These are phyloP conservation scores for Talaromyces adpressus DNA, from an alignment of 495 filamentous ascomycete species.

Conservation along the genomic window DNA sequence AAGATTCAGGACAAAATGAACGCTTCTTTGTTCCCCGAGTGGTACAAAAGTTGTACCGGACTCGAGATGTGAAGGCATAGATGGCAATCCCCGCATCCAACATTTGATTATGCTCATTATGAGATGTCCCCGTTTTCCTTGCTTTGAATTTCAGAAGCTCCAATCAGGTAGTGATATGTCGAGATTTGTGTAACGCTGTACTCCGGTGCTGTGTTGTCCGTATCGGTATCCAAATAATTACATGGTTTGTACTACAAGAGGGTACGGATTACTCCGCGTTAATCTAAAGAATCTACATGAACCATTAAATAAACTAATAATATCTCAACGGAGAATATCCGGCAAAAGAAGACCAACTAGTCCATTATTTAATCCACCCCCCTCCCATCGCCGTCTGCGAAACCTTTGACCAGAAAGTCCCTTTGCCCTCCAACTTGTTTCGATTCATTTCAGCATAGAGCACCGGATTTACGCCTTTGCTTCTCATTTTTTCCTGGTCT, in stretches of 20 bases:
- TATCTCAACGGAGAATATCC: not conserved
- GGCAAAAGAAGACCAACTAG: not conserved
- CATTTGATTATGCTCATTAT: not conserved
- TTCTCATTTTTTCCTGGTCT: no score
- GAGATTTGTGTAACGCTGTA: not conserved
- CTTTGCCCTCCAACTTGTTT: constrained; percentile 11
- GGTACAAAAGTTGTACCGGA: not conserved
- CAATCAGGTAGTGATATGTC: not conserved
- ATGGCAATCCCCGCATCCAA: not conserved
- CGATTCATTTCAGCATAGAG: no score
- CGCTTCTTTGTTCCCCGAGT: not conserved
- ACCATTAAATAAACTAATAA: not conserved
- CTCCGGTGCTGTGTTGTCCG: not conserved
- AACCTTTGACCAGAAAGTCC: constrained; percentile 16
- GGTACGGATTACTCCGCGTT: not conserved
- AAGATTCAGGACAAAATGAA: not conserved
- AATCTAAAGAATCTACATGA: not conserved
- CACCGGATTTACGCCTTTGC: no score
- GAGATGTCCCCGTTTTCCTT: not conserved
- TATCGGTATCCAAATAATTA: not conserved
- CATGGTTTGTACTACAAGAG: not conserved
- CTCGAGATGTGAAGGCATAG: not conserved
- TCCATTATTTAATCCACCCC: constrained; percentile 16
- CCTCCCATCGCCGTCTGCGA: constrained; percentile 15
- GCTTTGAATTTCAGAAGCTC: not conserved